Evolutionary conservation across 495 filamentous ascomycete genomes (phyloP).

Genomic region (Friedmanniomyces simplex): DNA sequence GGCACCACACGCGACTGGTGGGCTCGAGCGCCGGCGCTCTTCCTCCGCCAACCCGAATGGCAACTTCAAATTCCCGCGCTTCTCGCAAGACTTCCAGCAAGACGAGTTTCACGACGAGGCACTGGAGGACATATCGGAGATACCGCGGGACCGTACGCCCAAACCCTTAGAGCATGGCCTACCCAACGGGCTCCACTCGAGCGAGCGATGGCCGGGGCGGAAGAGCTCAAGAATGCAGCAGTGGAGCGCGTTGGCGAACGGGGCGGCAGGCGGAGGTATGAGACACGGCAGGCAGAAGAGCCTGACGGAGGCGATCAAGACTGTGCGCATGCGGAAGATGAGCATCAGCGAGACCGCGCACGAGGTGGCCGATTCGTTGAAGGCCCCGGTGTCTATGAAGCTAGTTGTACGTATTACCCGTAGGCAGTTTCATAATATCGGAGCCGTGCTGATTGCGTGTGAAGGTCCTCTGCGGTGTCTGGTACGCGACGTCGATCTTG

Average conservation of each 20-base stretch:
- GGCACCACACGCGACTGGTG: slow-evolving; percentile 13
- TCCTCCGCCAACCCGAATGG: slow-evolving; percentile 12
- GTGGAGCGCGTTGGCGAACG: slow-evolving; percentile 40
- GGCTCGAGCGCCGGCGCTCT: slow-evolving; percentile 20
- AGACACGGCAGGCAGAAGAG: slow-evolving; percentile 66
- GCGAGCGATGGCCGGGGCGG: slow-evolving; percentile 38
- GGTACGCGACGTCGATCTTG: slow-evolving; percentile 89
- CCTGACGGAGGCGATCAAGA: slow-evolving; percentile 72
- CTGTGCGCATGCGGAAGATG: slow-evolving; percentile 61
- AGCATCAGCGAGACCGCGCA: slow-evolving; percentile 88
- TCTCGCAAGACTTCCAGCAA: slow-evolving; percentile 4
- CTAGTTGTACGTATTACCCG: slow-evolving; percentile 59
- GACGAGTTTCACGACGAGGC: slow-evolving; percentile 5
- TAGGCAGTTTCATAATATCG: background rate
- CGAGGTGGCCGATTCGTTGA: slow-evolving; percentile 82
- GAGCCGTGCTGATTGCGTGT: background rate
- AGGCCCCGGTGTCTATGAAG: slow-evolving; percentile 78
- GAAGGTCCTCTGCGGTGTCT: slow-evolving; percentile 70
- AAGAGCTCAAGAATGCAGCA: slow-evolving; percentile 33
- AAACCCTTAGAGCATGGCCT: slow-evolving; percentile 12
- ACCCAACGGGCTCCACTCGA: slow-evolving; percentile 19
- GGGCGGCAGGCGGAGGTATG: slow-evolving; percentile 29
- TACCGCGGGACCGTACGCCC: slow-evolving; percentile 15
- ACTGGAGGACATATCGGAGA: slow-evolving; percentile 7
- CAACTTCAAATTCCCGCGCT: slow-evolving; percentile 24